Evolutionary conservation across 495 filamentous ascomycete species (phyloP), one percentile per base, ranked within the genome.

Genomic region (Daldinia vernicosa): DNA sequence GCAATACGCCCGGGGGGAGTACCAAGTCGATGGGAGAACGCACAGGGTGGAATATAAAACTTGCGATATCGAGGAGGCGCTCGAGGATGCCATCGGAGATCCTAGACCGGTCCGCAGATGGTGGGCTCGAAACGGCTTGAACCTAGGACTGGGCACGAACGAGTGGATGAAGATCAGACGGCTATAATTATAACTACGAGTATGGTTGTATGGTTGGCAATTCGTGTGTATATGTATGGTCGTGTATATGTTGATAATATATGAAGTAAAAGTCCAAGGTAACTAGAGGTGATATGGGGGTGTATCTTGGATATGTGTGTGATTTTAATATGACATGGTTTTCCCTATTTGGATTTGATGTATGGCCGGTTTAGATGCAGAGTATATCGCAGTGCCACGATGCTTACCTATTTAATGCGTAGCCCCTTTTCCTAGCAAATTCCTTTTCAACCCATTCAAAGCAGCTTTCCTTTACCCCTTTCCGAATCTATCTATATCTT

Each of bases 71-170:
- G 94, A 97, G 77, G 94, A 97, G 80, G 94, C 94, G 9, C 82
- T 98, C 62, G 94, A 98, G 77, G 94, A 97, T 74, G 90, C 89
- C 22, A 84, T 91, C 57, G 89, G 91, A 4, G 85, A 89, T 65
- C 90, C 90, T 68, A 85, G 86, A 47, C 87, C 86, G 50, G 93
- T 96, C 12, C 85, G 91, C 58, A 81, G 83, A 63, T 98, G 94
- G 94, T 98, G 94, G 94, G 89, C 91, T n/a, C 83, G 84, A 69
- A 96, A 97, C 75, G 94, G 94, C 1, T 80, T 97, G 60, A 96
- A 96, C 74, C 79, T 97, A 28, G 93, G 94, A 0, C 84, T 97
- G 22, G 90, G 91, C 0, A 95, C 93, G 54, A 92, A 90, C 70
- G 94, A 97, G 81, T 98, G 94, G 94, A 96, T 97, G 91, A 94